Conservation (phyloP, 768 basidiomycete genomes). For the Gloeopeniophorella convolvens region DNA sequence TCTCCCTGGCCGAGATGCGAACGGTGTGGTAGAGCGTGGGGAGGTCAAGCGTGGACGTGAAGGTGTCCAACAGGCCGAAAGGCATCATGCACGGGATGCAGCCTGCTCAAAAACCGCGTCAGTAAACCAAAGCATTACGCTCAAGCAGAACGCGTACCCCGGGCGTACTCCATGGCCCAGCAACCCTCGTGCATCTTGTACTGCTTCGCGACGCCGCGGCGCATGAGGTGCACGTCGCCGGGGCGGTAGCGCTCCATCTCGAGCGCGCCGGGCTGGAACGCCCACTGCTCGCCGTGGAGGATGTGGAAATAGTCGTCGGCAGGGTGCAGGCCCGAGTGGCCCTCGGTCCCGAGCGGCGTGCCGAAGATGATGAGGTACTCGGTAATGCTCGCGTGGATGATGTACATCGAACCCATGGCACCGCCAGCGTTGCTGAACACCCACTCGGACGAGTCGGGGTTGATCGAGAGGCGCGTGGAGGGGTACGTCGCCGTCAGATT, state of each 20-base stretch:
- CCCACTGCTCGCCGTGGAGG: slow-evolving; percentile 91
- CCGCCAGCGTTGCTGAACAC: slow-evolving; percentile 96
- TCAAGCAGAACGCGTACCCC: slow-evolving; percentile 62
- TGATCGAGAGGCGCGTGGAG: slow-evolving; percentile 45
- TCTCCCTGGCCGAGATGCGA: slow-evolving; percentile 77
- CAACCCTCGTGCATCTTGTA: slow-evolving; percentile 98
- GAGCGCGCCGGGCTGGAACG: slow-evolving; percentile 73
- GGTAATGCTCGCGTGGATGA: slow-evolving; percentile 94
- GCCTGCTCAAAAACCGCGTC: slow-evolving; percentile 40
- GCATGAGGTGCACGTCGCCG: slow-evolving; percentile 81
- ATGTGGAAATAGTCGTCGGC: slow-evolving; percentile 99
- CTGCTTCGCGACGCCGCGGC: slow-evolving; percentile 82
- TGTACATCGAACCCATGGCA: slow-evolving; percentile 97
- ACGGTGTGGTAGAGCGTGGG: slow-evolving; percentile 74
- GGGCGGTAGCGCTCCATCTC: slow-evolving; percentile 81
- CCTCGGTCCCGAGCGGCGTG: slow-evolving; percentile 94
- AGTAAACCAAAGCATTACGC: not conserved
- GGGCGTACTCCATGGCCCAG: slow-evolving; percentile 92
- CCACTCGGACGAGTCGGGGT: slow-evolving; percentile 71
- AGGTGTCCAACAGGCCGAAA: slow-evolving; percentile 81
- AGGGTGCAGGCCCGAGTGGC: slow-evolving; percentile 88
- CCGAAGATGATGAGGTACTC: slow-evolving; percentile 97
- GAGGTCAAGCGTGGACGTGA: slow-evolving; percentile 87
- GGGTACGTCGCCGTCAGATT: slow-evolving; percentile 76
- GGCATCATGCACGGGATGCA: slow-evolving; percentile 98